Conservation (phyloP, 2,329 filamentous ascomycete genomes). For the Karstenula rhodostoma region DNA sequence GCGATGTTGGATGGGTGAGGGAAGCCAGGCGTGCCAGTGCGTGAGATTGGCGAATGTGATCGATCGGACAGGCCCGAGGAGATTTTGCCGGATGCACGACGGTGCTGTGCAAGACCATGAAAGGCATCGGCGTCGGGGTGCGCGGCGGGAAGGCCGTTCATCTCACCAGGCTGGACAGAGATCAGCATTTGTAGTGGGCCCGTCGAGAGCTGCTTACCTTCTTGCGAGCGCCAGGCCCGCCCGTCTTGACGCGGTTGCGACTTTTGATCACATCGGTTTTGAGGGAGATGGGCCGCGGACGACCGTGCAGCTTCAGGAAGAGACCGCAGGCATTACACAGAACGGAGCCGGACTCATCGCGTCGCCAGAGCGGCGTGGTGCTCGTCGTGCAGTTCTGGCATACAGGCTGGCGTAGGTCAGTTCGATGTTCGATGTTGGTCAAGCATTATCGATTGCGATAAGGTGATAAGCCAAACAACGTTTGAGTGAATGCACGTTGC, state of each 20-base stretch:
- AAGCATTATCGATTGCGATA: slow-evolving; percentile 52
- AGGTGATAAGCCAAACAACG: slow-evolving; percentile 45
- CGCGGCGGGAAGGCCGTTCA: slow-evolving; percentile 65
- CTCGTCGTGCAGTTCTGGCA: slow-evolving; percentile 97
- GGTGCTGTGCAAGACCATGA: slow-evolving; percentile 65
- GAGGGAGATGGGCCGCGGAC: slow-evolving; percentile 89
- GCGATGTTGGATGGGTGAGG: slow-evolving; percentile 71
- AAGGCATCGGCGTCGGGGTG: slow-evolving; percentile 65
- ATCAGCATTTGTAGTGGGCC: slow-evolving; percentile 17
- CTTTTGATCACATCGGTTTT: slow-evolving; percentile 99
- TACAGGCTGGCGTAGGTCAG: slow-evolving; percentile 77
- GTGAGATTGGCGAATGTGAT: slow-evolving; percentile 79
- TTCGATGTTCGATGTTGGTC: slow-evolving; percentile 40
- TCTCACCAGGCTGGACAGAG: slow-evolving; percentile 36
- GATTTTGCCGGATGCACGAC: slow-evolving; percentile 74
- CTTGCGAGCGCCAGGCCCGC: slow-evolving; percentile 78
- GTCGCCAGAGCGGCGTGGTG: slow-evolving; percentile 94
- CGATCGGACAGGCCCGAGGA: slow-evolving; percentile 77
- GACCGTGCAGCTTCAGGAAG: slow-evolving; percentile 95
- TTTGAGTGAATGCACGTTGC: slow-evolving; percentile 22
- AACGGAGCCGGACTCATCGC: slow-evolving; percentile 93
- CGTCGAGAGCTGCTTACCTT: slow-evolving; percentile 66
- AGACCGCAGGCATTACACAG: slow-evolving; percentile 98
- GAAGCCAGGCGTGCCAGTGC: slow-evolving; percentile 79
- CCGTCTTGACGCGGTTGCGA: slow-evolving; percentile 95